These are phyloP conservation scores for Eruca vesicaria DNA, from an alignment of 441 rosid species.

Conservation along the genomic window DNA sequence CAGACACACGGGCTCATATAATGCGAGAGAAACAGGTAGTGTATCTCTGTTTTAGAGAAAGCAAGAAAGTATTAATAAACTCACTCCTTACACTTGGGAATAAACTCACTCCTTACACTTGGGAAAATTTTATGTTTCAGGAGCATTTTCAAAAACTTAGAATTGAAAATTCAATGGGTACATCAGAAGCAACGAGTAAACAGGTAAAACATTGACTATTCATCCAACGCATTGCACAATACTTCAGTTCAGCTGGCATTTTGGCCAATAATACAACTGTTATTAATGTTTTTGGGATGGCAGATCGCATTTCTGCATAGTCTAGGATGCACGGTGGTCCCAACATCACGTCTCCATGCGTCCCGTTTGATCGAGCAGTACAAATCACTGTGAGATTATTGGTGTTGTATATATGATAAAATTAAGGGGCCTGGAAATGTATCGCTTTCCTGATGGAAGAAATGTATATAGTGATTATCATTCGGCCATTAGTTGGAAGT, in stretches of 20 bases:
- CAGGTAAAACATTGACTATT: constrained; percentile 48
- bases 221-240: not conserved
- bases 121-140: constrained; percentile 36
- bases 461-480: not conserved
- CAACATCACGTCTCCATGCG: constrained; percentile 82
- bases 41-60: not conserved
- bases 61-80: not conserved
- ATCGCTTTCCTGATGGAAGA: constrained; percentile 2
- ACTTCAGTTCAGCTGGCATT: not conserved
- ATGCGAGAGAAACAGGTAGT: constrained; percentile 89
- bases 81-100: not conserved
- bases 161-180: constrained; percentile 86
- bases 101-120: constrained; percentile 5
- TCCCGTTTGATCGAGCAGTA: constrained; percentile 75
- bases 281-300: not conserved
- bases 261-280: not conserved
- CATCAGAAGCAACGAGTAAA: constrained; percentile 78
- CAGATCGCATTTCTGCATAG: constrained; percentile 37
- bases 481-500: not conserved
- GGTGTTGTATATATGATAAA: not conserved
- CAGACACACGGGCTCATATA: constrained; percentile 81
- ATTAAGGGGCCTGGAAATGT: not conserved
- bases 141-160: constrained; percentile 86
- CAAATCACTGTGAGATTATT: constrained; percentile 47
- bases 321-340: constrained; percentile 62